Conservation (phyloP, 2,329 filamentous ascomycete genomes). For the Fusarium goolgardi region DNA sequence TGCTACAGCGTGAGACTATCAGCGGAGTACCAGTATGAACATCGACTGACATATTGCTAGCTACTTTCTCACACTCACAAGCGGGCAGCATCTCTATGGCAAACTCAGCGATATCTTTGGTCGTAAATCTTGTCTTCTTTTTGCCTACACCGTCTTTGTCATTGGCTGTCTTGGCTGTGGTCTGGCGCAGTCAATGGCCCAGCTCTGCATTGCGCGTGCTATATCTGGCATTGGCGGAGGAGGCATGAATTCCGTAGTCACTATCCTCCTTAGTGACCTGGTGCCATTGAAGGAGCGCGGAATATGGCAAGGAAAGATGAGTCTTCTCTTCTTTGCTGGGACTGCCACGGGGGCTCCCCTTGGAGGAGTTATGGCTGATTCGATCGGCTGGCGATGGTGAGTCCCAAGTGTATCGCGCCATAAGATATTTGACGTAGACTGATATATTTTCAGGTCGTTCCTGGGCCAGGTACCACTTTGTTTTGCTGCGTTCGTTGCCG, state of each 20-base stretch:
- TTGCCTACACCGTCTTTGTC: slow-evolving; percentile 73
- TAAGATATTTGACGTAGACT: background rate
- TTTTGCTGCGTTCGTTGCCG: slow-evolving; percentile 71
- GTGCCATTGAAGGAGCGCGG: slow-evolving; percentile 76
- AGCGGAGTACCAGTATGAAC: background rate
- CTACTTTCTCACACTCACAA: slow-evolving; percentile 79
- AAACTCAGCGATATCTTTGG: slow-evolving; percentile 78
- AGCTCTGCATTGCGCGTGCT: slow-evolving; percentile 72
- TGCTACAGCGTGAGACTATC: slow-evolving; percentile 58
- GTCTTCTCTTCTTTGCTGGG: slow-evolving; percentile 77
- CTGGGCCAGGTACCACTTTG: slow-evolving; percentile 77
- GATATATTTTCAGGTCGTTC: slow-evolving; percentile 67
- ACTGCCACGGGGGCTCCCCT: slow-evolving; percentile 76
- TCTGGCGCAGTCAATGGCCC: slow-evolving; percentile 70
- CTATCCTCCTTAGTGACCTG: slow-evolving; percentile 74
- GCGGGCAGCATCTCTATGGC: slow-evolving; percentile 80
- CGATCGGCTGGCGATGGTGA: slow-evolving; percentile 79
- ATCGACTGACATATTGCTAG: slow-evolving; percentile 48
- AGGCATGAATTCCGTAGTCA: slow-evolving; percentile 76
- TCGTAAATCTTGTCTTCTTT: slow-evolving; percentile 72
- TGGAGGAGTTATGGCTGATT: slow-evolving; percentile 77
- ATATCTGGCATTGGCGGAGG: slow-evolving; percentile 71
- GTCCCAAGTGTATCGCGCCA: slow-evolving; percentile 25
- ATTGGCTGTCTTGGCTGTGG: slow-evolving; percentile 73
- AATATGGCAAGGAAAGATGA: slow-evolving; percentile 78